Conservation (phyloP, 2,329 filamentous ascomycete species). For the Fusarium newnesense region DNA sequence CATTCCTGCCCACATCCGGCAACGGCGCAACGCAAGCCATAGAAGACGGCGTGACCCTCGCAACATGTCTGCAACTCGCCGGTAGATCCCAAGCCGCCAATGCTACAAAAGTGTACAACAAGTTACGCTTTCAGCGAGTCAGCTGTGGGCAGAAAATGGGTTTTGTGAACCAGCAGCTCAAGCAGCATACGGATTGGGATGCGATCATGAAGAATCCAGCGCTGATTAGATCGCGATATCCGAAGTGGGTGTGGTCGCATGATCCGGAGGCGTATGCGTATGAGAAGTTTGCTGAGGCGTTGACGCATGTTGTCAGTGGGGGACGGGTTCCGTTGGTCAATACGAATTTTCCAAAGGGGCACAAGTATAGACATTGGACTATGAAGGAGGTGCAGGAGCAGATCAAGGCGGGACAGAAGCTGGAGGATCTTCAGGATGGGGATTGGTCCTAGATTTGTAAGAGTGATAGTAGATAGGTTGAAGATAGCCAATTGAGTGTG, state of each 20-base stretch:
- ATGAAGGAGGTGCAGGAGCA: constrained; percentile 32
- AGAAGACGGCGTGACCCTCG: constrained; percentile 28
- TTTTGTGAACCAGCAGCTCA: constrained; percentile 27
- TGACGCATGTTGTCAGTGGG: constrained; percentile 23
- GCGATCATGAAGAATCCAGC: constrained; percentile 30
- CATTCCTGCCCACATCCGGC: constrained; percentile 24
- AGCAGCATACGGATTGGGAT: constrained; percentile 31
- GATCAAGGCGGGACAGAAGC: constrained; percentile 20
- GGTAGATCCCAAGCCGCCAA: constrained; percentile 19
- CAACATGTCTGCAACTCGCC: constrained; percentile 16
- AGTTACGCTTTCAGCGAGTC: constrained; percentile 16
- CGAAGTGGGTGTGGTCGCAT: constrained; percentile 30
- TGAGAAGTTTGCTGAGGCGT: constrained; percentile 30
- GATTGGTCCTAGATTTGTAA: constrained; percentile 11
- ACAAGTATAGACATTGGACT: constrained; percentile 30
- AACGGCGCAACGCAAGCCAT: constrained; percentile 29
- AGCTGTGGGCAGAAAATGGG: constrained; percentile 30
- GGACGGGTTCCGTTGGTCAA: constrained; percentile 21
- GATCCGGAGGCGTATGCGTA: constrained; percentile 30
- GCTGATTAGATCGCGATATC: constrained; percentile 19
- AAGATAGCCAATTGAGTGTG: not conserved
- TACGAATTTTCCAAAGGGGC: constrained; percentile 26
- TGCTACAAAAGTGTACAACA: constrained; percentile 17
- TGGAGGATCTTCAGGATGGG: constrained; percentile 32
- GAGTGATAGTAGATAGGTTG: not conserved